Evolutionary conservation across 2,329 filamentous ascomycete species (phyloP).

Genomic region (Scedosporium dehoogii): DNA sequence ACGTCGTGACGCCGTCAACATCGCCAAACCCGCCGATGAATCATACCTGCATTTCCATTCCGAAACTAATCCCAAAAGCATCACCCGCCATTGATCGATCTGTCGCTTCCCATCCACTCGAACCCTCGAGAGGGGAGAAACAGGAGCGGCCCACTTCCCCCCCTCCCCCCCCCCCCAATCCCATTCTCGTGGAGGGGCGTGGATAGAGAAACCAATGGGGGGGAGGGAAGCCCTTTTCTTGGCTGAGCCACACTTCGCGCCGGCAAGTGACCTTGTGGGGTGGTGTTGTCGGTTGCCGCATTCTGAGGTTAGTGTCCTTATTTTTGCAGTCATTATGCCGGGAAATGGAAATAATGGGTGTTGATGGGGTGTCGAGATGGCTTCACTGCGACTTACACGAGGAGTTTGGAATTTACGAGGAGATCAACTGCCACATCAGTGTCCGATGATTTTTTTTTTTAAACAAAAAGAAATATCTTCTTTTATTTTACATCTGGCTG

Average conservation of each 20-base stretch:
- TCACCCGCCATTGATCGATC: background rate
- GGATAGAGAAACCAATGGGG: background rate
- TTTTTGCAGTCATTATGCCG: background rate
- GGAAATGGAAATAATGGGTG: background rate
- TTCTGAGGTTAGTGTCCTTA: too few species aligned
- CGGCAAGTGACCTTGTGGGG: background rate
- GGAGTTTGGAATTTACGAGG: too few species aligned
- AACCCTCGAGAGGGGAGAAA: background rate
- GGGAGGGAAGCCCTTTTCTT: background rate
- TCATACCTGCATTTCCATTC: background rate
- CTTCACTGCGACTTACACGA: too few species aligned
- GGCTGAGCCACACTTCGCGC: background rate
- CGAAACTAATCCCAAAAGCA: background rate
- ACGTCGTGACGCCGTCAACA: too few species aligned
- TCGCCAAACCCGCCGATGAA: background rate
- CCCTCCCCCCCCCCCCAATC: background rate
- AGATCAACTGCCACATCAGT: too few species aligned
- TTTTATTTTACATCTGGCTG: too few species aligned
- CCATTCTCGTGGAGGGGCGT: background rate
- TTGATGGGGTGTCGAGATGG: too few species aligned
- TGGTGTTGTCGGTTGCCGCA: too few species aligned
- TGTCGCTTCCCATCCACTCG: too few species aligned
- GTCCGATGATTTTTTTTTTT: too few species aligned
- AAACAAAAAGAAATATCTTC: too few species aligned
- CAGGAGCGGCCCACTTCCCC: background rate